Conservation (phyloP, 2,329 filamentous ascomycete species). For the Exophiala oligosperma region DNA sequence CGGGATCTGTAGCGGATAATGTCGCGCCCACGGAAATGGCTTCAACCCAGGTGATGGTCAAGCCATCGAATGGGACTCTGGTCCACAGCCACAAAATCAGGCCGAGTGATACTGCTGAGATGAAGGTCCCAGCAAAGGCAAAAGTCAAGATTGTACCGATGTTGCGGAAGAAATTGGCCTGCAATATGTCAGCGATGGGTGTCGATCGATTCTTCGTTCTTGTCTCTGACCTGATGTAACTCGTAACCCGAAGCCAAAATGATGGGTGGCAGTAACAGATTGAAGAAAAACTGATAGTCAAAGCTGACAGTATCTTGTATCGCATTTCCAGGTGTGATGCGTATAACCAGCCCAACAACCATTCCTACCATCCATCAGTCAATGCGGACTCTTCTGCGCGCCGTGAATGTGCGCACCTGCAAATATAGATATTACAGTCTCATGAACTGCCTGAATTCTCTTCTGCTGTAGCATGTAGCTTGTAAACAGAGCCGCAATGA, state of each 20-base stretch:
- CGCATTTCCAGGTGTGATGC: conserved; percentile 75
- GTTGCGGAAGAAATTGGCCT: conserved; percentile 97
- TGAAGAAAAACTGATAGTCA: conserved; percentile 99
- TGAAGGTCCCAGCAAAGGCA: conserved; percentile 94
- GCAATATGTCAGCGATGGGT: neutral
- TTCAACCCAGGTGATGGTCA: conserved; percentile 88
- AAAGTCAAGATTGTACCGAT: conserved; percentile 97
- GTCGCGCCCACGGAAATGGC: conserved; percentile 96
- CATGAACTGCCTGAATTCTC: conserved; percentile 95
- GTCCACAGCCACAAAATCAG: conserved; percentile 88
- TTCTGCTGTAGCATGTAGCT: conserved; percentile 96
- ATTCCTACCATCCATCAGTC: conserved; percentile 63
- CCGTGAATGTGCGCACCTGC: conserved; percentile 60
- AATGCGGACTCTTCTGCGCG: neutral
- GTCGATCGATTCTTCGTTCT: neutral
- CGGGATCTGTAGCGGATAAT: conserved; percentile 92
- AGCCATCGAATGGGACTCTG: conserved; percentile 77
- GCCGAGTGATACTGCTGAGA: conserved; percentile 93
- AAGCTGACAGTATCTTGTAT: conserved; percentile 92
- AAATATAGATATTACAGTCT: conserved; percentile 98
- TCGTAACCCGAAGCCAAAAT: conserved; percentile 97
- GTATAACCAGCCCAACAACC: conserved; percentile 86
- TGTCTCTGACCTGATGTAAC: conserved; percentile 70
- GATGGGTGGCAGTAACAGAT: conserved; percentile 95
- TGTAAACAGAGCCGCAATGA: conserved; percentile 92